Evolutionary conservation across 2,329 filamentous ascomycete species (phyloP).

Genomic region (Sphaerulina vaccinii): DNA sequence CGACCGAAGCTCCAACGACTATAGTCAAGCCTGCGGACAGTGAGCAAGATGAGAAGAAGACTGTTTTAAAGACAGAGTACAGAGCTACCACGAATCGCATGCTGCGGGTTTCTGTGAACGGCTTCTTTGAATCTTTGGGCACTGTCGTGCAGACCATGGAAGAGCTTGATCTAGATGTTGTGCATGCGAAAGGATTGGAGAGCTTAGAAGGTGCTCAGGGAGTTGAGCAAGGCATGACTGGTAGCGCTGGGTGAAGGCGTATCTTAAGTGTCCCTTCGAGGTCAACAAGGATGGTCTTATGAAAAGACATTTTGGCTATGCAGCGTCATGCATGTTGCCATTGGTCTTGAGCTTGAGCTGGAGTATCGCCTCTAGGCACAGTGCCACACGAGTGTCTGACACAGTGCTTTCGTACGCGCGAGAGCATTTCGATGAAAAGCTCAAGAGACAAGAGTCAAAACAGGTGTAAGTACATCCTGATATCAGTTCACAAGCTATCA

Average conservation of each 20-base stretch:
- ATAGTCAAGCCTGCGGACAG: slow-evolving; percentile 19
- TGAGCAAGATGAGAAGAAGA: slow-evolving; percentile 41
- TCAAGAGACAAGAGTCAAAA: too few species aligned
- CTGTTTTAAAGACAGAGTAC: slow-evolving; percentile 72
- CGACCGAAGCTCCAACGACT: slow-evolving; percentile 3
- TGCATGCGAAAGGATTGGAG: slow-evolving; percentile 52
- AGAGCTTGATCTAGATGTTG: slow-evolving; percentile 80
- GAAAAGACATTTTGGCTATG: background rate
- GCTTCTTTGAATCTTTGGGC: slow-evolving; percentile 86
- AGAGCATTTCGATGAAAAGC: too few species aligned
- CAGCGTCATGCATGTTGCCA: too few species aligned
- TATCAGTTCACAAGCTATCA: background rate
- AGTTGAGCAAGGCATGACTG: slow-evolving; percentile 40
- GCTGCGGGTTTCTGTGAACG: slow-evolving; percentile 93
- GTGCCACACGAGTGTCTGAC: too few species aligned
- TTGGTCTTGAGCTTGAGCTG: too few species aligned
- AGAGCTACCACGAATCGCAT: slow-evolving; percentile 90
- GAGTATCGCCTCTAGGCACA: too few species aligned
- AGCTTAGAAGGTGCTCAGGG: slow-evolving; percentile 43
- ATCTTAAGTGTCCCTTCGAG: background rate
- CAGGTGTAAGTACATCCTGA: background rate
- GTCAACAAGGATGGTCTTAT: background rate
- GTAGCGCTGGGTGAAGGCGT: slow-evolving; percentile 24
- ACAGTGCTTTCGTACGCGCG: too few species aligned
- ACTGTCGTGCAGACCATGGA: slow-evolving; percentile 88